A percentile compares a stretch with the other conserved stretches of the same genome.
Conservation (phyloP, 257 asterid species). For the Fraxinus excelsior region DNA sequence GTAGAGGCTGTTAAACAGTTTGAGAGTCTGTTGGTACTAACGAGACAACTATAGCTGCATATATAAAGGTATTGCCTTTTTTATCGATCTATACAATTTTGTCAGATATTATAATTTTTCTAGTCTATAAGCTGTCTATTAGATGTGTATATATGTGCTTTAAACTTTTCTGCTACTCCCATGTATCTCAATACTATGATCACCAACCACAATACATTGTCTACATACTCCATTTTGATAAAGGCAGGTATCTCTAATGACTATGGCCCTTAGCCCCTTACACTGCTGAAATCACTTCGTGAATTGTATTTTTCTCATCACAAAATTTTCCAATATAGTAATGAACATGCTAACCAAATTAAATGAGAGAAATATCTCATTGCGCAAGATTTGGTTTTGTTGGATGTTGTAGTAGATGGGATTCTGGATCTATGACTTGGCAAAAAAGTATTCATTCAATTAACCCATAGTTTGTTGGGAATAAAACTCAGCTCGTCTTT, state of each 20-base stretch:
- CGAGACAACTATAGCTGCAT: conserved; percentile 59
- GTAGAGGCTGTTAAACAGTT: conserved; percentile 65
- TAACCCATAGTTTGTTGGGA: background rate
- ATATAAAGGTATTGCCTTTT: conserved; percentile 50
- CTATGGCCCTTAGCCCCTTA: background rate
- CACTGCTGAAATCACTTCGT: background rate
- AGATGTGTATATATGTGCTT: background rate
- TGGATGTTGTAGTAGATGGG: background rate
- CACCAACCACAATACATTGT: no score
- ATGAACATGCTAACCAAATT: background rate
- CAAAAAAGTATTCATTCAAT: background rate
- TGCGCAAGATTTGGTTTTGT: background rate
- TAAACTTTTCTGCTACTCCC: background rate
- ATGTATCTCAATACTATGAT: background rate
- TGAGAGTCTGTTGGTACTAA: conserved; percentile 59
- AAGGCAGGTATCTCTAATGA: background rate
- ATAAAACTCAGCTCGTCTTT: background rate
- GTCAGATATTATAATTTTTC: background rate
- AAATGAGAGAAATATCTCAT: background rate
- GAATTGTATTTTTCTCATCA: background rate
- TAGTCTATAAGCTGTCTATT: background rate
- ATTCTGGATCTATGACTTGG: background rate
- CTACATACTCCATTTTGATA: background rate
- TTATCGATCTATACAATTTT: background rate
- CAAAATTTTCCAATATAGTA: background rate